Evolutionary conservation across 2,329 filamentous ascomycete species (phyloP).

Genomic region (Alternaria arbusti): DNA sequence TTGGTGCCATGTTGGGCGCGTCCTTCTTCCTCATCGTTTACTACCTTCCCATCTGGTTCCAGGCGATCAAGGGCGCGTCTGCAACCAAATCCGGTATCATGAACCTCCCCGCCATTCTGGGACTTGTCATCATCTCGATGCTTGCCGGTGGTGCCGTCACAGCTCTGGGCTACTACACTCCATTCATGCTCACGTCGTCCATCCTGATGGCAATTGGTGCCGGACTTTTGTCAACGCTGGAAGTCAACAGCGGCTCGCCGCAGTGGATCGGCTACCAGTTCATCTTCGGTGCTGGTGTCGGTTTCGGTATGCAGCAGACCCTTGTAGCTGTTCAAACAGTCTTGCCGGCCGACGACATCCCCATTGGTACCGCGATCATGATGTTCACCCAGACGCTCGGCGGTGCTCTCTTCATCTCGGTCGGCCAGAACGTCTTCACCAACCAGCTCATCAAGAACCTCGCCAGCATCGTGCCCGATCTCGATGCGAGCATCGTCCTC

Average conservation of each 20-base stretch:
- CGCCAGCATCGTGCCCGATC: conserved; percentile 44
- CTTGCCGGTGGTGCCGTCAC: conserved; percentile 49
- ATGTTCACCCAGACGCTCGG: conserved; percentile 58
- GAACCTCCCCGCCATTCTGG: conserved; percentile 56
- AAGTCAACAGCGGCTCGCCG: conserved; percentile 44
- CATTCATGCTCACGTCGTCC: conserved; percentile 53
- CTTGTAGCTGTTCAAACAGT: conserved; percentile 55
- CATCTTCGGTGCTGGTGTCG: conserved; percentile 52
- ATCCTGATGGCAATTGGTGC: conserved; percentile 55
- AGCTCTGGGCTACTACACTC: conserved; percentile 57
- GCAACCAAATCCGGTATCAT: conserved; percentile 57
- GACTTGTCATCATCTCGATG: conserved; percentile 53
- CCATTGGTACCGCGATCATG: conserved; percentile 57
- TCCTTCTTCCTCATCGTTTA: conserved; percentile 55
- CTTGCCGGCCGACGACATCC: conserved; percentile 51
- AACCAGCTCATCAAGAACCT: conserved; percentile 56
- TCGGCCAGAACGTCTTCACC: conserved; percentile 59
- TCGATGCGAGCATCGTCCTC: conserved; percentile 53
- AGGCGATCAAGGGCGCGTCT: conserved; percentile 56
- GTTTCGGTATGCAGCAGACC: conserved; percentile 57
- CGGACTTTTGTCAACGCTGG: conserved; percentile 54
- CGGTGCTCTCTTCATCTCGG: conserved; percentile 57
- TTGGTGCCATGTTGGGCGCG: conserved; percentile 51
- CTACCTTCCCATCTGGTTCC: conserved; percentile 58
- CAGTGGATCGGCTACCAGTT: conserved; percentile 52